Evolutionary conservation across 176 grass and related monocot species (phyloP).

Genomic region (Phyllostachys edulis): DNA sequence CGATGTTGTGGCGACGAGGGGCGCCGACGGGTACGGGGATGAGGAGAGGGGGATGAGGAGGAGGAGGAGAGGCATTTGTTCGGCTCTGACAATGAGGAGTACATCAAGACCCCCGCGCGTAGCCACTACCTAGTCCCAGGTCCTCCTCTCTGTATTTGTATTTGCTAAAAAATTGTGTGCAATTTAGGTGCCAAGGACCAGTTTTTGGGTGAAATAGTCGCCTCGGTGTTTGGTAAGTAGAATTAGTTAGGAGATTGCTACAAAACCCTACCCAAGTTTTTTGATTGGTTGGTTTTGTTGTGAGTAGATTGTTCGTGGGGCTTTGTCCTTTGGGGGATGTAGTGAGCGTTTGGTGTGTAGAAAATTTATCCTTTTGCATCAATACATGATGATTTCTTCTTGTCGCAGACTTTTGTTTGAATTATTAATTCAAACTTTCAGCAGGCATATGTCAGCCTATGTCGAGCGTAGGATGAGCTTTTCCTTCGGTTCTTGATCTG

Average conservation of each 20-base stretch:
- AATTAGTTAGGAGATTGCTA: not conserved
- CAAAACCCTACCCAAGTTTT: not conserved
- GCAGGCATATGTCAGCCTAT: not conserved
- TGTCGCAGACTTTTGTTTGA: not conserved
- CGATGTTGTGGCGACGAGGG: too few species aligned
- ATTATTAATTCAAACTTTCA: not conserved
- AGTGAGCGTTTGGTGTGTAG: not conserved
- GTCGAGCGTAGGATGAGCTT: too few species aligned
- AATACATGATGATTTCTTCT: not conserved
- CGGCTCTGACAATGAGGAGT: too few species aligned
- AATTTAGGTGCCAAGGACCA: not conserved
- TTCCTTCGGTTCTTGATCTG: too few species aligned
- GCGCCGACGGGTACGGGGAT: too few species aligned
- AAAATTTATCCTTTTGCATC: not conserved
- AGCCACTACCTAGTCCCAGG: slow-evolving; percentile 77
- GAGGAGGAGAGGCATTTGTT: too few species aligned
- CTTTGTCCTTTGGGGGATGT: not conserved
- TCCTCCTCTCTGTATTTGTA: slow-evolving; percentile 23
- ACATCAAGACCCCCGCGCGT: too few species aligned
- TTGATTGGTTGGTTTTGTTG: not conserved
- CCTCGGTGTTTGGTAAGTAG: too few species aligned
- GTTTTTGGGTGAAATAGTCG: too few species aligned
- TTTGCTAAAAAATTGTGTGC: not conserved
- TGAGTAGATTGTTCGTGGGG: not conserved
- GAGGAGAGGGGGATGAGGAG: too few species aligned